Base-by-base conservation (phyloP, 2,329 filamentous ascomycete genomes). In the Dothideomycetes sp. region DNA sequence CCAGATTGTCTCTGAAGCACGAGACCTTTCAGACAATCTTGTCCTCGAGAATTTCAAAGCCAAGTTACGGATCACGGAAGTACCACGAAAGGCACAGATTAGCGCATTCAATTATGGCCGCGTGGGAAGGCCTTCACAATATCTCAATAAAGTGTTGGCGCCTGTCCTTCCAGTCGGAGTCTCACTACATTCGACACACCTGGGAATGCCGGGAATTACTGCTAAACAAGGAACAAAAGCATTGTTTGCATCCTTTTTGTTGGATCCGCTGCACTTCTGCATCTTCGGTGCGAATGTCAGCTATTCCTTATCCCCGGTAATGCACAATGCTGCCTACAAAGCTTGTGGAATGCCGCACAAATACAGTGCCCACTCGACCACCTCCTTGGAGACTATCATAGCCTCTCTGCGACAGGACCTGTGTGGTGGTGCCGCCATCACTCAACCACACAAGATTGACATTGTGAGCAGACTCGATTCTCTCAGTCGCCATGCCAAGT, bases 241-340 rank as follows among this genome's bases (percentile, higher is more conserved):
- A 1, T 66, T 86, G 0, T 84, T 78, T 50, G 68, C 75, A 3
- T 77, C 75, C 1, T 82, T 81, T 42, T 66, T 80, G 1, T 73
- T 77, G 37, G 78, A 85, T 31, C 69, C 77, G 0, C 76, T 87
- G 67, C 75, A 79, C 36, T 76, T 84, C 40, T 83, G 81, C 48
- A 79, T 87, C 24, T 74, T 86, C 37, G 83, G 83, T n/a, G 77
- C 74, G 40, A 79, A 79, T 40, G 75, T 83, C 8, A 73, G 70
- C 36, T 84, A 83, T 61, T 85, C 79, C 53, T 57, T 87, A 41
- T 86, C 82, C 0, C 82, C 83, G 1, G 77, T 79, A 5, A 87
- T 87, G 81, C 82, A 88, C 55, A 83, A 78, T 40, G 69, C 78
- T 4, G 82, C 81, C 0, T 76, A 83, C 42, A 65, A 69, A 38